A percentile compares a stretch with the other conserved stretches of the same genome.
Conservation (phyloP, 345 rosid genomes). For the Angophora floribunda region DNA sequence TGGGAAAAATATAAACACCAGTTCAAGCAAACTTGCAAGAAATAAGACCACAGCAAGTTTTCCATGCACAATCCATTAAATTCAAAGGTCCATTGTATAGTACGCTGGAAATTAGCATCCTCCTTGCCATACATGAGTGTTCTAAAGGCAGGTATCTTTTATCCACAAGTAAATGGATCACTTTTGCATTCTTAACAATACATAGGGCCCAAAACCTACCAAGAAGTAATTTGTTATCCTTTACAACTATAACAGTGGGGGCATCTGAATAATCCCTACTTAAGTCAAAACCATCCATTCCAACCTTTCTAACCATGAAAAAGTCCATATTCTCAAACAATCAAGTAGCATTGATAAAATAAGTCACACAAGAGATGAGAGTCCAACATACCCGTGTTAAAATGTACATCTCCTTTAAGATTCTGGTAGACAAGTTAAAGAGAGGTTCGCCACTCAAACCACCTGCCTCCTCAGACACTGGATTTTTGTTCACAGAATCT, state of each 20-base stretch:
- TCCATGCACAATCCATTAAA: background rate
- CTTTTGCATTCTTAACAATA: background rate
- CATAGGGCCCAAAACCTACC: background rate
- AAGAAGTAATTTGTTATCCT: background rate
- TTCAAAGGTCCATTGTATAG: background rate
- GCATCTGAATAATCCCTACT: background rate
- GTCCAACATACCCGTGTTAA: constrained; percentile 69
- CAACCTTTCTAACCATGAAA: background rate
- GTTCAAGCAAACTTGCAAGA: background rate
- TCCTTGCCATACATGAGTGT: background rate
- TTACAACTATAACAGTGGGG: background rate
- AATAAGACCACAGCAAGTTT: background rate
- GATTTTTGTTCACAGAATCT: constrained; percentile 40
- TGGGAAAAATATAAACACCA: constrained; percentile 12
- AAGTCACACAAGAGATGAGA: background rate
- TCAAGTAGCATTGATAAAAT: background rate
- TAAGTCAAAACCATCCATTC: background rate
- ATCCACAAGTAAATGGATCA: background rate
- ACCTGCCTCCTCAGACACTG: constrained; percentile 67
- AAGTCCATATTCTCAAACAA: background rate
- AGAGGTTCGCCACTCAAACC: constrained; percentile 95
- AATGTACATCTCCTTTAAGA: constrained; percentile 84
- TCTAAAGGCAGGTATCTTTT: background rate
- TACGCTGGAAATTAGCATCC: background rate
- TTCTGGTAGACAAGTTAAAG: constrained; percentile 56